Conservation (phyloP, 441 rosid genomes). For the Syzygium syzygioides region DNA sequence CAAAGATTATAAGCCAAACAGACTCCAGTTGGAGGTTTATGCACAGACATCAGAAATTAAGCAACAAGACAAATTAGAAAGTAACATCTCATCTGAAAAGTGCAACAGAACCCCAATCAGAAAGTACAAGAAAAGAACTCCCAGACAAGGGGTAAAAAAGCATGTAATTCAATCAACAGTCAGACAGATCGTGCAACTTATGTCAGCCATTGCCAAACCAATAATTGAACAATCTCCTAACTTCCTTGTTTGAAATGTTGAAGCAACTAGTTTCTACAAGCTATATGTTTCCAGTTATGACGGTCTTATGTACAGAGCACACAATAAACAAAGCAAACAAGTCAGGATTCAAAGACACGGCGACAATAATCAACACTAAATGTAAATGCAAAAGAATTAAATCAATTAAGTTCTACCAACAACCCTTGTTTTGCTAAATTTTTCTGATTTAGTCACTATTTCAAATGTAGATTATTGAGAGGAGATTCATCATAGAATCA, state of each 20-base stretch:
- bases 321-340: not conserved
- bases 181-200: not conserved
- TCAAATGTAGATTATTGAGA: not conserved
- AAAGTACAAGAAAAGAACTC: not conserved
- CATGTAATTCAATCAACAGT: not conserved
- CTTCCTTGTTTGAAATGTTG: not conserved
- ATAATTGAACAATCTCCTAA: not conserved
- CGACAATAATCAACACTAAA: not conserved
- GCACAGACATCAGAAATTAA: not conserved
- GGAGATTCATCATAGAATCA: not conserved
- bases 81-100: not conserved
- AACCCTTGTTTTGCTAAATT: not conserved
- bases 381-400: not conserved
- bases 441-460: not conserved
- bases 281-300: not conserved
- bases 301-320: not conserved
- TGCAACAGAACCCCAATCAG: not conserved
- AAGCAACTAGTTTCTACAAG: not conserved
- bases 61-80: not conserved
- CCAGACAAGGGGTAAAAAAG: not conserved
- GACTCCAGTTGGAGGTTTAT: not conserved
- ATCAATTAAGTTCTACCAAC: not conserved
- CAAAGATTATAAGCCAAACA: not conserved
- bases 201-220: not conserved
- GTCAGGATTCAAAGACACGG: not conserved